Evolutionary conservation across 176 grass and related monocot species (phyloP).

Genomic region (Oryza meyeriana): DNA sequence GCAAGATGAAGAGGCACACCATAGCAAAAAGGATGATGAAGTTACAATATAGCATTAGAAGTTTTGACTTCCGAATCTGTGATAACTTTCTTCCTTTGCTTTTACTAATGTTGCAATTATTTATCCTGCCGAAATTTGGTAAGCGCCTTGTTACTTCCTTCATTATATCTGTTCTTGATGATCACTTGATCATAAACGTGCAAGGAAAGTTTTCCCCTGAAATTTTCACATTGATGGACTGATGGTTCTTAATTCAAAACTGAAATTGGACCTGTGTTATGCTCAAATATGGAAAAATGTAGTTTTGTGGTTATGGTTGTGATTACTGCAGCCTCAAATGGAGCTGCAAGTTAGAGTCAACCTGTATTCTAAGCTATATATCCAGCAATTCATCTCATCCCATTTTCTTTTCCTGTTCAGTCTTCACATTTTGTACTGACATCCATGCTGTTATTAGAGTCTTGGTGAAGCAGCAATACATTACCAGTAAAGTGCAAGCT

Average conservation of each 20-base stretch:
- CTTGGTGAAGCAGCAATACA: neutral
- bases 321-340: neutral
- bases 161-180: neutral
- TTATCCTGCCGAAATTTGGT: neutral
- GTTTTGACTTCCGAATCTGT: neutral
- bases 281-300: neutral
- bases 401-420: neutral
- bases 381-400: neutral
- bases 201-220: neutral
- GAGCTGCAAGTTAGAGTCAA: neutral
- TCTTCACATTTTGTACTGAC: neutral
- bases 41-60: slow-evolving; percentile 15
- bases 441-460: neutral
- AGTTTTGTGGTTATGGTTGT: neutral
- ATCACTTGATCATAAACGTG: neutral
- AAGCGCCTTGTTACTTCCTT: neutral
- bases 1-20: slow-evolving; percentile 37
- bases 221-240: neutral
- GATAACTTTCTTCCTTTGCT: neutral
- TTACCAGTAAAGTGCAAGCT: neutral
- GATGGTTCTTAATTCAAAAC: neutral
- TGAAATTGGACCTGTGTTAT: neutral
- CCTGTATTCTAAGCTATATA: neutral
- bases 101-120: neutral
- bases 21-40: slow-evolving; percentile 47